Conservation (phyloP, 441 rosid species). For the Erysimum pusillum region DNA sequence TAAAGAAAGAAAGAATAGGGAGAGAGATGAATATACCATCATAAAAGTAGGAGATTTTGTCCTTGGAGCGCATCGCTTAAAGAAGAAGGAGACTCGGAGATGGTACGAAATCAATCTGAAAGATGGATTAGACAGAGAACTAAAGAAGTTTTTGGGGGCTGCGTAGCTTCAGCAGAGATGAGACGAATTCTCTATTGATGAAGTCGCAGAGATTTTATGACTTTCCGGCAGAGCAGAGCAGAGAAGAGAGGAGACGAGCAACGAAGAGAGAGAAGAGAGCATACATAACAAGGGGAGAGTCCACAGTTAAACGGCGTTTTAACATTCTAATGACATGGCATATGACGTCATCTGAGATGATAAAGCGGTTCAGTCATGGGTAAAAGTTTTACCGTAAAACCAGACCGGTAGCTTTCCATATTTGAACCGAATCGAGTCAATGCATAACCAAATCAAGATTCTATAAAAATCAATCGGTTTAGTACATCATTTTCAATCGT, state of each 20-base stretch:
- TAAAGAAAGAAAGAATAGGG: not conserved
- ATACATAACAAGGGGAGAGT: not conserved
- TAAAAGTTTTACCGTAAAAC: not conserved
- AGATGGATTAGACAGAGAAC: not conserved
- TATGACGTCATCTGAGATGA: slow-evolving; percentile 2
- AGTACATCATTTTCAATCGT: too few species aligned
- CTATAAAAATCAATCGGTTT: too few species aligned
- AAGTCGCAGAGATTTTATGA: slow-evolving; percentile 24
- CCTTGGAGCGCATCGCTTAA: slow-evolving; percentile 77
- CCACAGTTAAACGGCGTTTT: slow-evolving; percentile 11
- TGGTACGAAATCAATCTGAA: not conserved
- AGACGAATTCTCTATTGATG: slow-evolving; percentile 9
- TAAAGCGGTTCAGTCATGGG: not conserved
- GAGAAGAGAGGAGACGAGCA: not conserved
- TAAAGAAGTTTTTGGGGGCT: not conserved
- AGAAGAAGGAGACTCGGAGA: not conserved
- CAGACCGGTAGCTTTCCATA: not conserved
- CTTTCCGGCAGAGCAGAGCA: not conserved
- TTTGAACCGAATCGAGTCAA: not conserved
- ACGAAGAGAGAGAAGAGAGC: not conserved
- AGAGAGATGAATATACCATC: slow-evolving; percentile 64
- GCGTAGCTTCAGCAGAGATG: slow-evolving; percentile 9
- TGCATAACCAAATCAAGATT: not conserved
- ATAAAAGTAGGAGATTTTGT: slow-evolving; percentile 88
- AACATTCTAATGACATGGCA: not conserved